Evolutionary conservation across 208 protist genomes (phyloP), one percentile per base, ranked within the genome.

Genomic region (Crithidia sp.): DNA sequence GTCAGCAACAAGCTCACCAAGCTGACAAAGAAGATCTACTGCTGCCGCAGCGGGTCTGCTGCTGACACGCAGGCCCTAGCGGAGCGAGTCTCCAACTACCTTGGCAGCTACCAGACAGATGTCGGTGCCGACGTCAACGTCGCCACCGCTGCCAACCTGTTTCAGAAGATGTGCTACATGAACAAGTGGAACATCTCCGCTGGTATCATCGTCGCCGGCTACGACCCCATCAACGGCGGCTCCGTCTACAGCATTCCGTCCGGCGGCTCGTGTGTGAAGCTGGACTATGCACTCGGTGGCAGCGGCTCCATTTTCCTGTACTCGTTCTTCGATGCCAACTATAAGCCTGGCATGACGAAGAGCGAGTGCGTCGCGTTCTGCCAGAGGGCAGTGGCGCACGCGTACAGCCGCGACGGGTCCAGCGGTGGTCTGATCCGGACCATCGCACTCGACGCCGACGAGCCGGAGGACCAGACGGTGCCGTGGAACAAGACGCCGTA

Each of bases 221-320:
- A 97, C 84, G 98, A 99, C 83, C 68, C 91, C 55, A 71, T 95
- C 47, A 98, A 99, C 71, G 98, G 98, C n/a, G 97, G 97, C 17
- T 92, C 83, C 13, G 97, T 99, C 37, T 99, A 98, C 88, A 97
- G 89, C 74, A 98, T 99, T 72, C 94, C 98, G 3, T 93, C 98
- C 8, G 98, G 97, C 40, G 98, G 96, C 5, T 92, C 97, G 5
- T 92, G 97, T 57, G 88, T 99, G 44, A 93, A 97, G 76, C 84
- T 99, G 60, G 92, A 97, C 71, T 99, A 96, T 76, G 91, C 97
- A 0, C 93, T 99, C 45, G 97, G 98, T 50, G 98, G 96, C 58
- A 96, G 97, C 64, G 99, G 99, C 45, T 99, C 98, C 36, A 98
- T 98, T 37, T 99, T 99, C 79, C 95, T 99, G 74, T 99, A 99